Percentiles rank a stretch among this genome's conserved stretches.
These are phyloP conservation scores for Dicorynia guianensis DNA, from an alignment of 306 rosid genomes.

Conservation along the genomic window DNA sequence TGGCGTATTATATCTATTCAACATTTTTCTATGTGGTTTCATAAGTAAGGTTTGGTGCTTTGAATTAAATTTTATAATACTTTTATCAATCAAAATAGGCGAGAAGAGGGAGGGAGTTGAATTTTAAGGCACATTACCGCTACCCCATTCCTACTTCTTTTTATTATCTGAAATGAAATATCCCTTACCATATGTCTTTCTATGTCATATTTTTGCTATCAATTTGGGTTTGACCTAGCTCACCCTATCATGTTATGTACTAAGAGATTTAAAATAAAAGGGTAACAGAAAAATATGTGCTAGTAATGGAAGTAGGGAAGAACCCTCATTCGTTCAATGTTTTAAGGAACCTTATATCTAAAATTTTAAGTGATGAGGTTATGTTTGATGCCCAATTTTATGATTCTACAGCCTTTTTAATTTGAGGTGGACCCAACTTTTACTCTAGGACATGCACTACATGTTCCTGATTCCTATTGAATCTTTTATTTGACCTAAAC, in stretches of 20 bases:
- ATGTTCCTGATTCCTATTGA: conserved; percentile 53
- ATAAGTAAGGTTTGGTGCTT: conserved; percentile 2
- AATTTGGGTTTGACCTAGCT: conserved; percentile 61
- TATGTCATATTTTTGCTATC: conserved; percentile 70
- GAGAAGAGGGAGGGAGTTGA: no score
- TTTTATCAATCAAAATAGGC: neutral
- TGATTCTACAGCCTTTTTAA: conserved; percentile 42
- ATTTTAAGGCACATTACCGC: conserved; percentile 58
- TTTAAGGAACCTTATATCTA: conserved; percentile 37
- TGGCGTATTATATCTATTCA: conserved; percentile 23
- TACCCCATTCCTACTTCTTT: conserved; percentile 32
- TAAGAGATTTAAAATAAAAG: conserved; percentile 20
- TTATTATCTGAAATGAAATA: conserved; percentile 41
- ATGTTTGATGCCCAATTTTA: conserved; percentile 48
- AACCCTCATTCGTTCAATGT: conserved; percentile 50
- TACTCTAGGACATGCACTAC: conserved; percentile 46
- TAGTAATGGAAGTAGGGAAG: conserved; percentile 51
- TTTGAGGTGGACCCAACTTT: conserved; percentile 33
- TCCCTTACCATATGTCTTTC: conserved; percentile 55
- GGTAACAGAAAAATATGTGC: conserved; percentile 51
- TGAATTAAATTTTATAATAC: neutral
- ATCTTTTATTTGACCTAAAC: no score
- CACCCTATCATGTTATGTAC: conserved; percentile 42
- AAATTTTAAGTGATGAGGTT: conserved; percentile 47
- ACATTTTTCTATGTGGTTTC: conserved; percentile 4